Evolutionary conservation across 2,329 filamentous ascomycete species (phyloP), one percentile per base, ranked within the genome.

Genomic region (Hymenoscyphus scutula): DNA sequence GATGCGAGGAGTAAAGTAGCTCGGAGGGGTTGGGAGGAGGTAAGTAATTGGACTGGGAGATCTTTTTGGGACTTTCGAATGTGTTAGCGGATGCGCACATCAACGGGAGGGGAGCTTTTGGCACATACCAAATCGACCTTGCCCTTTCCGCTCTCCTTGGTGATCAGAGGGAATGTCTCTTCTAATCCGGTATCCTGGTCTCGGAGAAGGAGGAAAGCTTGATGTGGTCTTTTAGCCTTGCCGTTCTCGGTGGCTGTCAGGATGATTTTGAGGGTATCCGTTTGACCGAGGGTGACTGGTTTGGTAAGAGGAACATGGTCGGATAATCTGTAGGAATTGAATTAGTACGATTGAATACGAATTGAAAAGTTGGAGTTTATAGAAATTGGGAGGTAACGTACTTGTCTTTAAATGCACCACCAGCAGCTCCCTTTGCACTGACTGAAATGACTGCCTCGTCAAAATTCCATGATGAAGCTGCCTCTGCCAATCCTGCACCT

Each of bases 71-170:
- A 85, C 94, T 97, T 75, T 48, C 38, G 11, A 51, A 53, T 11
- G 64, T 62, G 60, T 74, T 64, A 73, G 69, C 23, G 54, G 30
- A 19, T 19, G 51, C 25, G 25, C 48, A 17, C 0, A 59, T 27
- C 2, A 51, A 19, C 48, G 38, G 19, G 25, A 62, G 45, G n/a
- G n/a, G n/a, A n/a, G n/a, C 1, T 56, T 37, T 29, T 6, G 62
- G 3, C 34, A 80, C 89, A 68, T 84, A 98, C 93, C 77, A 99
- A 80, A 70, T 96, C 89, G 34, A 97, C 82, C 61, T 87, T 88
- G 25, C 85, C 92, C 79, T 97, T 97, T 69, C 95, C 95, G 71
- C 83, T 92, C 10, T 95, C 90, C 80, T 96, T 97, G 56, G 96
- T 80, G 11, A 80, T 88, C 70, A 99, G 82, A 1, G 92, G 87